Evolutionary conservation across 2,329 filamentous ascomycete genomes (phyloP), one percentile per base, ranked within the genome.

Genomic region (Graphiopsis chlorocephala): DNA sequence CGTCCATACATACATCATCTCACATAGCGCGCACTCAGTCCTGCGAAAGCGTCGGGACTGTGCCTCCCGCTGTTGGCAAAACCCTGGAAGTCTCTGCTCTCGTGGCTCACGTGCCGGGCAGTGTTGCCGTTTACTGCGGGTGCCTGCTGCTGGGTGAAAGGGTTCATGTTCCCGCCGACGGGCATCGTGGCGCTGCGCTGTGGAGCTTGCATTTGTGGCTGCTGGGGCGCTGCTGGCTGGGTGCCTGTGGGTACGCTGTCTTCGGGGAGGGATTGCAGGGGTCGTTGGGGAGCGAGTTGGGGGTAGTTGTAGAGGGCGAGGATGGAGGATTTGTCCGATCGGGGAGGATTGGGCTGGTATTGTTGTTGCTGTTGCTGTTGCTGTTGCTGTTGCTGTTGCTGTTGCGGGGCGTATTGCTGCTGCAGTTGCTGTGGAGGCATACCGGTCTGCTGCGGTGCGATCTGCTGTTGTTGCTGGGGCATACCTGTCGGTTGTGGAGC

Each of bases 41-140:
- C 90, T 2, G 90, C 87, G 82, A 93, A 93, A 15, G 90, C 90
- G 76, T 93, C 90, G 3, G 90, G 90, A 71, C 90, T 92, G 73
- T 93, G 90, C 48, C 90, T 81, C 11, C 90, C 90, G 70, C 71
- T 84, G 64, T 86, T 86, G 75, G 86, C 82, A 47, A 90, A 85
- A 69, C 87, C 83, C 63, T 82, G 86, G 66, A 83, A 83, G 66
- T 82, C 81, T 75, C 91, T 86, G 75, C 90, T 93, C 73, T 93
- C 90, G 57, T 90, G 84, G 71, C 89, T 93, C 17, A 78, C 76
- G 78, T 86, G 77, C 72, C 85, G 71, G 29, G 17, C 68, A n/a
- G n/a, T 26, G 31, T 38, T 56, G 29, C n/a, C 14, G 15, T 23
- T 33, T 4, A 33, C 31, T 6, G 31, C 66, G 42, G 10, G 50